Conservation (phyloP, 805 yeast genomes). For the Ogataea naganishii region DNA sequence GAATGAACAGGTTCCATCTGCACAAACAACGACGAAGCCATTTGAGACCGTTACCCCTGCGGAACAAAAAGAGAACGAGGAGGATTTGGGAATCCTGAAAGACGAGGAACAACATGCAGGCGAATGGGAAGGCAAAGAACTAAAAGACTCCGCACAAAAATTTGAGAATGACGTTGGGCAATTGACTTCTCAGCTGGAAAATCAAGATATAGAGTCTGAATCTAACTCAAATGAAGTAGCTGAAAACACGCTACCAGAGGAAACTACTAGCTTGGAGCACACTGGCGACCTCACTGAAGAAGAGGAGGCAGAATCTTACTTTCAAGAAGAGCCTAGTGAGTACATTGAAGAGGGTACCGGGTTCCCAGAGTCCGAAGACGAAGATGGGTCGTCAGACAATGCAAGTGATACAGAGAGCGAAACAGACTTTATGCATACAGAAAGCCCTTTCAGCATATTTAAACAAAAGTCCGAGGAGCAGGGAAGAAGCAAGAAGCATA, state of each 20-base stretch:
- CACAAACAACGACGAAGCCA: too few relatives aligned
- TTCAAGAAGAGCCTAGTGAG: slow-evolving; percentile 2
- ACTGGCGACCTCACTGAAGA: slow-evolving; percentile 4
- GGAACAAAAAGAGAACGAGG: slow-evolving; percentile 2
- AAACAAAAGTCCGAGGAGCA: neutral
- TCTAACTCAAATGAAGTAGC: neutral
- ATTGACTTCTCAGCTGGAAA: slow-evolving; percentile 1
- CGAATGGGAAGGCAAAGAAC: neutral
- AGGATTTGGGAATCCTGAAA: slow-evolving; percentile 1
- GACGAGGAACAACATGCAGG: neutral
- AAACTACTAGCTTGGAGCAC: too few relatives aligned
- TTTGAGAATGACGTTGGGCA: slow-evolving; percentile 1
- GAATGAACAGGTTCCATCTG: neutral
- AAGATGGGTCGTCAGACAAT: slow-evolving; percentile 3
- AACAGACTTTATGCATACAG: neutral
- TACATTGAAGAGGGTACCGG: neutral
- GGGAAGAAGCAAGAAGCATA: slow-evolving; percentile 9
- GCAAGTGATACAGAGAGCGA: slow-evolving; percentile 5
- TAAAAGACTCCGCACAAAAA: neutral
- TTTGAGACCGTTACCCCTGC: too few relatives aligned
- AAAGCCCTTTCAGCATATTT: neutral
- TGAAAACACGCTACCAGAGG: too few relatives aligned
- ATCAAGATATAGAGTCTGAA: slow-evolving; percentile 4
- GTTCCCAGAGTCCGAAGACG: neutral
- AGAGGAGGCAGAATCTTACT: slow-evolving; percentile 2